Evolutionary conservation across 2,329 filamentous ascomycete genomes (phyloP), one percentile per base, ranked within the genome.

Genomic region (Fusarium protoensiforme): DNA sequence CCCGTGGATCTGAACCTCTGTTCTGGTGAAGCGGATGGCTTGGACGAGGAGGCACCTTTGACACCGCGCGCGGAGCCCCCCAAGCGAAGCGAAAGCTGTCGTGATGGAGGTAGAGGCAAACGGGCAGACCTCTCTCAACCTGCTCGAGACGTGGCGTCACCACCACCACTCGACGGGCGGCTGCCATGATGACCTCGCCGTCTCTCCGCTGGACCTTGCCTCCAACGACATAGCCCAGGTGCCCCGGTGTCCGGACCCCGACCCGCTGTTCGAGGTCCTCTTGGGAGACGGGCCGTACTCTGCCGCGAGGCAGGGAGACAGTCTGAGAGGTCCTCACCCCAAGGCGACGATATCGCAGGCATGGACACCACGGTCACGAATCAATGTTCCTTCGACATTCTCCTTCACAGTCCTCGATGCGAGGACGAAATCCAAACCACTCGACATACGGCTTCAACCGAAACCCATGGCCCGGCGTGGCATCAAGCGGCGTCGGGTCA

Each of bases 401-500:
- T 65, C 67, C 38, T 75, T 78, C 62, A 53, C 69, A 11, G 46
- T 62, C 39, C 46, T 67, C 10, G 57, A 67, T 33, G 24, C 43
- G 16, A 66, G 27, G 16, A 46, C 27, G 4, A 62, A 58, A 29
- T 27, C 13, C 9, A 64, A 72, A 18, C 69, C 67, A 20, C 29
- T 78, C 3, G 56, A 62, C n/a, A 67, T 77, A 43, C 64, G 43
- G 2, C 29, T 58, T n/a, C 61, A 51, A 35, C 27, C 60, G 16
- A 24, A 6, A 20, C n/a, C 41, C 11, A n/a, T 16, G 2, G 14
- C 22, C 14, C 54, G 53, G 8, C 58, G 68, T 3, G 80, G 80
- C 8, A 35, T 80, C 59, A 92, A 92, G 77, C 87, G 91, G 35
- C 77, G 80, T 22, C 87, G 91, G 27, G 81, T 85, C 7, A 73